phyloP scores from a whole-genome alignment of 805 yeast species.

The Huiozyma naganishii region DNA sequence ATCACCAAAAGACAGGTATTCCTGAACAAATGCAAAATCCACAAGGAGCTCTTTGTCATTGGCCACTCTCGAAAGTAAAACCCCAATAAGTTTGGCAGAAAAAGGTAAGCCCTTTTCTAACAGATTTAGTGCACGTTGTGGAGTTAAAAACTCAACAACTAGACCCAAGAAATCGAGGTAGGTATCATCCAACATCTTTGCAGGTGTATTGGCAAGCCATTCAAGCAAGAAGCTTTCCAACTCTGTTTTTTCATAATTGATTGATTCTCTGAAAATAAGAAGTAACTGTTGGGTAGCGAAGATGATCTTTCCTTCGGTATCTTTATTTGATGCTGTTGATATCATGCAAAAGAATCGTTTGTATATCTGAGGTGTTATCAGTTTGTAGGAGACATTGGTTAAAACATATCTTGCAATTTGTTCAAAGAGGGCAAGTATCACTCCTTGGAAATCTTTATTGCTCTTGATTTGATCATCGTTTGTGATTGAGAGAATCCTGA shows the following conservation, averaged over 20 bases:
- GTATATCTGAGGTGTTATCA: constrained; percentile 3
- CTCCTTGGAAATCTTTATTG: constrained; percentile 13
- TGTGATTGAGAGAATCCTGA: constrained; percentile 29
- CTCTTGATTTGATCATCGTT: constrained; percentile 15
- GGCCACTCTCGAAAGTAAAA: constrained; percentile 1
- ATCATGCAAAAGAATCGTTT: constrained; percentile 3
- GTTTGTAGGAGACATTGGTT: constrained; percentile 3
- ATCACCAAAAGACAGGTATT: not conserved
- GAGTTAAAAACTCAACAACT: not conserved
- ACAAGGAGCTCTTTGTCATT: not conserved
- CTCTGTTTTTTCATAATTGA: not conserved
- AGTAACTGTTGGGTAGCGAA: constrained; percentile 2
- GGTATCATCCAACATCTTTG: not conserved
- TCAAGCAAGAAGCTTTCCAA: not conserved
- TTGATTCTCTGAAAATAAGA: not conserved
- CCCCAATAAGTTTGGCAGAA: not conserved
- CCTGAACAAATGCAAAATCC: not conserved
- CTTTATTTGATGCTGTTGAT: not conserved
- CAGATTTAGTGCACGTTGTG: not conserved
- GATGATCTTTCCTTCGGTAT: not conserved
- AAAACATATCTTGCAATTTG: constrained; percentile 35
- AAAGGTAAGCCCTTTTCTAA: not conserved
- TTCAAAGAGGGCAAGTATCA: constrained; percentile 31
- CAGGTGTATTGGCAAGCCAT: not conserved
- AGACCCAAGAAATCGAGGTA: not conserved